These are phyloP conservation scores for Dictyostelium firmibasis DNA, from an alignment of 78 protist species.

Conservation along the genomic window DNA sequence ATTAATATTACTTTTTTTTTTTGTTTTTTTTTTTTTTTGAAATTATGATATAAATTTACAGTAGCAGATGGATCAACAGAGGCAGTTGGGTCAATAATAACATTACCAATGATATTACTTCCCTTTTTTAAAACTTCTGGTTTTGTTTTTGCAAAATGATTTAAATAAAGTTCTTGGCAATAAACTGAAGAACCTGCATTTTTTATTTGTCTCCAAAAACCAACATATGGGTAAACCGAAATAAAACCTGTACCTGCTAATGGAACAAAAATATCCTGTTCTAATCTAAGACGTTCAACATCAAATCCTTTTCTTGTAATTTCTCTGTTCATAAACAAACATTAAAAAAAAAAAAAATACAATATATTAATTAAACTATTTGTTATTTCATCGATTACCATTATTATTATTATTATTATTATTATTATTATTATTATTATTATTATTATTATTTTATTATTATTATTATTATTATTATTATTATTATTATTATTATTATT, in stretches of 20 bases:
- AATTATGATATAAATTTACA: not conserved
- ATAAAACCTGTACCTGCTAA: constrained; percentile 52
- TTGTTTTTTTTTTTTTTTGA: too few species aligned
- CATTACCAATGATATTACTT: constrained; percentile 72
- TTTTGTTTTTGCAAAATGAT: constrained; percentile 45
- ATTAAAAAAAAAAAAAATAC: not conserved
- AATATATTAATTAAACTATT: not conserved
- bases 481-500: too few species aligned
- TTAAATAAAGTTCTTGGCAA: constrained; percentile 68
- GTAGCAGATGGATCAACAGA: constrained; percentile 73
- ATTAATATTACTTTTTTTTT: not conserved
- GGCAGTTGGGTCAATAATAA: constrained; percentile 79
- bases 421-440: too few species aligned
- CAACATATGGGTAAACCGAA: constrained; percentile 35
- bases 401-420: too few species aligned
- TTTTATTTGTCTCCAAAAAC: constrained; percentile 77
- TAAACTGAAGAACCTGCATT: constrained; percentile 78
- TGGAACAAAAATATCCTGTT: constrained; percentile 79
- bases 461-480: too few species aligned
- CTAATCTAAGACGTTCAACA: constrained; percentile 37
- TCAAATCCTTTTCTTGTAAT: constrained; percentile 46
- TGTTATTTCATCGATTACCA: too few species aligned
- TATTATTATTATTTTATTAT: too few species aligned
- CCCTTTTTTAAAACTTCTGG: constrained; percentile 49
- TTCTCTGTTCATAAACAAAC: too few species aligned